Percentiles rank a stretch among this genome's conserved stretches.
These are phyloP conservation scores for Tuber umbilicatum DNA, from an alignment of 495 filamentous ascomycete genomes.

Conservation along the genomic window DNA sequence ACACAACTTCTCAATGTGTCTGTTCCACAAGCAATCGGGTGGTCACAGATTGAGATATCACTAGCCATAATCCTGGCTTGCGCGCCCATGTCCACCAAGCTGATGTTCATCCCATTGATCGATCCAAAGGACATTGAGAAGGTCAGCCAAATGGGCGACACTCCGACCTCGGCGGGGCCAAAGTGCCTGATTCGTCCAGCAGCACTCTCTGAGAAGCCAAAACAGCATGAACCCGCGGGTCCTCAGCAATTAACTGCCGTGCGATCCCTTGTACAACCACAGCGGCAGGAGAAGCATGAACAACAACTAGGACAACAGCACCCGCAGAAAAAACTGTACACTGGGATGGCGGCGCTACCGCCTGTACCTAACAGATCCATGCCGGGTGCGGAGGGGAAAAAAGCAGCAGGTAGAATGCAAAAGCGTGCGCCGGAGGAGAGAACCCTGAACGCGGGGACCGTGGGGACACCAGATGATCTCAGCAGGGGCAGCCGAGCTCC, in stretches of 20 bases:
- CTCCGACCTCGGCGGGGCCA: conserved; percentile 4
- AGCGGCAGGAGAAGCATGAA: neutral
- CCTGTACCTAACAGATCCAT: neutral
- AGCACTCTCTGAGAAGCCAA: neutral
- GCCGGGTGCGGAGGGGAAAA: neutral
- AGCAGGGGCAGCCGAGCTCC: conserved; percentile 7
- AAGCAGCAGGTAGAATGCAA: neutral
- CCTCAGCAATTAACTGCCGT: neutral
- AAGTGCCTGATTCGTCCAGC: neutral
- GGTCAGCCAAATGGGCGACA: conserved; percentile 9
- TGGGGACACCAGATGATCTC: neutral
- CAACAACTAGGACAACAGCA: neutral
- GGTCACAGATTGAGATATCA: conserved; percentile 39
- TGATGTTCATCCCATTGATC: conserved; percentile 30
- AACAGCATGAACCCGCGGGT: neutral
- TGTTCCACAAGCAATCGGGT: conserved; percentile 40
- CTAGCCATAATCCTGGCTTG: conserved; percentile 38
- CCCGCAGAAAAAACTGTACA: neutral
- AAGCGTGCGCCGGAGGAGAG: neutral
- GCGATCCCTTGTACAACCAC: neutral
- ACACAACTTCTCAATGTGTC: conserved; percentile 41
- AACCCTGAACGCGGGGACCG: neutral
- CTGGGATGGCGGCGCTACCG: neutral
- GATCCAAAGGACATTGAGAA: conserved; percentile 20
- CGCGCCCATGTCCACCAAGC: conserved; percentile 37